phyloP scores from a whole-genome alignment of 331 rosid species.

The Spiraea crenata region DNA sequence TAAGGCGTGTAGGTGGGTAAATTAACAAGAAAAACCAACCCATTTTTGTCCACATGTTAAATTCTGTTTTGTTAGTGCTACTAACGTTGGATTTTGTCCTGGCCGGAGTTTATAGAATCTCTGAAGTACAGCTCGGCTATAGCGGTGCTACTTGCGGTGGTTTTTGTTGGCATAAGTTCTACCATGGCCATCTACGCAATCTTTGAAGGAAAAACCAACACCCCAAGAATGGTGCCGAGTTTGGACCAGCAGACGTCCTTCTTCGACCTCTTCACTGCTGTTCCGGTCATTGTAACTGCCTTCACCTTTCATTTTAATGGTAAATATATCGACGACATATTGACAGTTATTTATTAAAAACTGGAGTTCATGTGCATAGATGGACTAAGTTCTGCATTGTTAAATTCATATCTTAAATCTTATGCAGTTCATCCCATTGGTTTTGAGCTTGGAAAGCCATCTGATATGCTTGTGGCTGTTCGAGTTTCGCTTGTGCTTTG shows the following conservation, averaged over 20 bases:
- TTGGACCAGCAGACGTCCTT: conserved; percentile 61
- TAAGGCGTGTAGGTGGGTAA: conserved; percentile 67
- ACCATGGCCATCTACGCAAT: conserved; percentile 72
- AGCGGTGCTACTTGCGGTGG: conserved; percentile 74
- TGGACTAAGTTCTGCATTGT: too few relatives aligned
- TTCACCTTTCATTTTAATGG: conserved; percentile 95
- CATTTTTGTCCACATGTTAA: neutral
- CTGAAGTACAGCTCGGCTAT: conserved; percentile 78
- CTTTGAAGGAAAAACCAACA: conserved; percentile 61
- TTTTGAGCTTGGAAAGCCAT: conserved; percentile 66
- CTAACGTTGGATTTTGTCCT: neutral
- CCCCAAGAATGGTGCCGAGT: conserved; percentile 64
- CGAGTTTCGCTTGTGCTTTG: conserved; percentile 69
- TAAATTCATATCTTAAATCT: too few relatives aligned
- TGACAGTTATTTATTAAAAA: too few relatives aligned
- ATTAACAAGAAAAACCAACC: neutral
- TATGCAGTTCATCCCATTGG: conserved; percentile 89
- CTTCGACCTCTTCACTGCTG: conserved; percentile 90
- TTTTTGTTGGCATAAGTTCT: conserved; percentile 80
- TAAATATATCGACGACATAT: conserved; percentile 4
- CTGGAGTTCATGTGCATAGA: too few relatives aligned
- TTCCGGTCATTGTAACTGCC: conserved; percentile 89
- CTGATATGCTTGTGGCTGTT: conserved; percentile 72
- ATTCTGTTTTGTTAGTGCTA: neutral
- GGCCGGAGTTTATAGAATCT: conserved; percentile 44